Evolutionary conservation across 176 grass and related monocot species (phyloP), one percentile per base, ranked within the genome.

Genomic region (Oryza rufipogon): DNA sequence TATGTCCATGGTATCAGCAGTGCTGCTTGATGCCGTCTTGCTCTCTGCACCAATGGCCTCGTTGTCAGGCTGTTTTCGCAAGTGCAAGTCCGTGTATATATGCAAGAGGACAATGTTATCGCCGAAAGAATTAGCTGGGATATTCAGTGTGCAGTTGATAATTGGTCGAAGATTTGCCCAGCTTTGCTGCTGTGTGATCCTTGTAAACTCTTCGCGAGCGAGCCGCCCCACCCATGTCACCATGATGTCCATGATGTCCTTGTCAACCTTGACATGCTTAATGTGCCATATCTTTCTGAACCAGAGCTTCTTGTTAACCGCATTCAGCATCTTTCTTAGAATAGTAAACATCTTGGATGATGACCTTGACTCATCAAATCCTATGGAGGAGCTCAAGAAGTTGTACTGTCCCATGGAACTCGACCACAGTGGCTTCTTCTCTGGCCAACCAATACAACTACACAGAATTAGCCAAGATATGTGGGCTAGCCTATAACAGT

Each of bases 151-250:
- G 10, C 51, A 32, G 0, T 79, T 1, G 22, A 79, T 66, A 32
- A 79, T 12, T 26, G 76, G 76, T 25, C 15, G 61, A 65, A 66
- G 76, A 79, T 79, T 64, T 44, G 26, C 39, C 76, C 76, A 79
- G 20, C 16, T 56, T 10, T 77, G 75, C 22, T 79, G 33, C 61
- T 47, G 23, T 5, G 41, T 66, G 5, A 66, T 66, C 61, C 61
- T 79, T 7, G 75, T 77, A 5, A 77, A 77, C 34, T 77, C 56
- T 41, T 77, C 75, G 2, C 54, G 75, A 44, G 22, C 12, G 4
- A 79, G 61, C 4, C 39, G 22, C 32, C 39, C 34, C 45, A 47
- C 61, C 56, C 60, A 78, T 46, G 34, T 44, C 11, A 19, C 8
- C 0, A 66, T 4, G 52, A 4, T 64, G 13, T 42, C 76, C 60